Evolutionary conservation across 768 basidiomycete species (phyloP).

Genomic region (Rhizopogon vinicolor): DNA sequence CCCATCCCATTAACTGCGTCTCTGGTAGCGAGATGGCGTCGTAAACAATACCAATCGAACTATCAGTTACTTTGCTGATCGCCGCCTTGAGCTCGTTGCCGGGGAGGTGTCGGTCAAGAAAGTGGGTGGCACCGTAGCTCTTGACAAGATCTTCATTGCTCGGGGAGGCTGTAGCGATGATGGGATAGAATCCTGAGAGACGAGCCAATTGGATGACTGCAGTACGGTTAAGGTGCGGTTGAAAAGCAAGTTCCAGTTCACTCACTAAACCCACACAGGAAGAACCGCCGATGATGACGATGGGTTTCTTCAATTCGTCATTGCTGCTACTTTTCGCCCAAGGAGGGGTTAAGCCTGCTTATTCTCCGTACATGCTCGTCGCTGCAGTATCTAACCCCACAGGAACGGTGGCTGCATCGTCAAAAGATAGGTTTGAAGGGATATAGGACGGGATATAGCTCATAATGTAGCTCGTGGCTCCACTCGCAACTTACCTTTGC

Average conservation of each 20-base stretch:
- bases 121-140: slow-evolving; percentile 35
- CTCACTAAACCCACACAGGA: slow-evolving; percentile 45
- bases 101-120: slow-evolving; percentile 29
- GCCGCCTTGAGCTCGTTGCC: slow-evolving; percentile 13
- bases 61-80: slow-evolving; percentile 22
- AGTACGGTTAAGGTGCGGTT: neutral
- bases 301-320: slow-evolving; percentile 37
- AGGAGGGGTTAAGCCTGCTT: slow-evolving; percentile 34
- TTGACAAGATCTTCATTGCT: slow-evolving; percentile 27
- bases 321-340: slow-evolving; percentile 26
- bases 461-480: no score
- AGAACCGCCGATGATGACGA: slow-evolving; percentile 46
- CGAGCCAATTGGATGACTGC: slow-evolving; percentile 37
- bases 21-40: slow-evolving; percentile 29
- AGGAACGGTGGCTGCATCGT: slow-evolving; percentile 43
- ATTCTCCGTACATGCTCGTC: slow-evolving; percentile 39
- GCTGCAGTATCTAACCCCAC: slow-evolving; percentile 40
- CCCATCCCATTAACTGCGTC: slow-evolving; percentile 31
- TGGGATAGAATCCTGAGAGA: slow-evolving; percentile 35
- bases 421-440: slow-evolving; percentile 38
- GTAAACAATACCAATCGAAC: slow-evolving; percentile 17
- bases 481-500: slow-evolving; percentile 28
- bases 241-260: slow-evolving; percentile 6
- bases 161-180: slow-evolving; percentile 34
- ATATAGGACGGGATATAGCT: slow-evolving; percentile 25